Conservation (phyloP, 805 yeast genomes). For the Saccharomycopsis javanensis region DNA sequence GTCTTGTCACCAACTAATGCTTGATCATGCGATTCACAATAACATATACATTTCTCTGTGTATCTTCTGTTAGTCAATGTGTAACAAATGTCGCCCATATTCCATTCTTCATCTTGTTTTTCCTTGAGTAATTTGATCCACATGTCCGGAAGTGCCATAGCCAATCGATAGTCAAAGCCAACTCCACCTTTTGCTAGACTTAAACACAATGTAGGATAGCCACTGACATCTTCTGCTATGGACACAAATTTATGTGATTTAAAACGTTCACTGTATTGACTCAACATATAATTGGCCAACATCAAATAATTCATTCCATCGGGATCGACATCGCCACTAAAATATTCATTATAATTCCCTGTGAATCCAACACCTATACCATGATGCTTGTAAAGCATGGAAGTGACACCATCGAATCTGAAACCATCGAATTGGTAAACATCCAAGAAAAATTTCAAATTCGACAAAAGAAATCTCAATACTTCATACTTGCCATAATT, state of each 20-base stretch:
- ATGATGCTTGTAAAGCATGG: conserved; percentile 86
- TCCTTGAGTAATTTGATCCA: conserved; percentile 94
- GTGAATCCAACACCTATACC: conserved; percentile 83
- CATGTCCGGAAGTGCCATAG: conserved; percentile 98
- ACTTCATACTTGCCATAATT: conserved; percentile 91
- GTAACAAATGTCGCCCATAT: conserved; percentile 65
- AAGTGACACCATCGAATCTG: conserved; percentile 93
- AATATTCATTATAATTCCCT: conserved; percentile 88
- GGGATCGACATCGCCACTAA: conserved; percentile 70
- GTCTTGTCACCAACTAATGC: conserved; percentile 97
- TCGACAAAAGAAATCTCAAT: conserved; percentile 72
- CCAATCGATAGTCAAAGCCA: conserved; percentile 87
- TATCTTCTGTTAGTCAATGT: conserved; percentile 84
- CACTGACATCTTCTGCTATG: conserved; percentile 94
- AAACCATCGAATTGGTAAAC: conserved; percentile 88
- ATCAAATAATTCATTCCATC: conserved; percentile 83
- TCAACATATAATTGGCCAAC: conserved; percentile 78
- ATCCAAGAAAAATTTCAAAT: conserved; percentile 74
- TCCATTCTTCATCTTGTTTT: conserved; percentile 81
- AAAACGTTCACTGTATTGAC: conserved; percentile 34
- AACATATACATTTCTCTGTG: conserved; percentile 80
- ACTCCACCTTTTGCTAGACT: conserved; percentile 72
- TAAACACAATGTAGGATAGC: conserved; percentile 90
- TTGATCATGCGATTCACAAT: conserved; percentile 94
- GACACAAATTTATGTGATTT: conserved; percentile 44